Conservation (phyloP, 768 basidiomycete genomes). For the Tulasnella sp. region DNA sequence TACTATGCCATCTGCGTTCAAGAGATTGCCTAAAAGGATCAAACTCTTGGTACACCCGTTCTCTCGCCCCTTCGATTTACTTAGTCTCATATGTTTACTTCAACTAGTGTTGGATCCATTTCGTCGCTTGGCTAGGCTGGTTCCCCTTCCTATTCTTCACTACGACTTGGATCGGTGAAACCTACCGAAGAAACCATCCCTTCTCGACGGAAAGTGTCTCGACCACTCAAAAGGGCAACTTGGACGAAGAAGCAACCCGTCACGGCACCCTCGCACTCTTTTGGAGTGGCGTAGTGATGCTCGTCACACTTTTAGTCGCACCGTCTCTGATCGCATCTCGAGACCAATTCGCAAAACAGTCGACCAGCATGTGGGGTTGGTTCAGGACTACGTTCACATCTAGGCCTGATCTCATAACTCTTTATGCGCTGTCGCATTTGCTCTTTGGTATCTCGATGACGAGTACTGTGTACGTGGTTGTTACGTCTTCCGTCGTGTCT, state of each 20-base stretch:
- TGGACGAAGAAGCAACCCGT: constrained; percentile 3
- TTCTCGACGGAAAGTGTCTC: background rate
- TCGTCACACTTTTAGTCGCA: background rate
- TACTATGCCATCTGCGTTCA: too few relatives aligned
- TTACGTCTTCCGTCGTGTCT: too few relatives aligned
- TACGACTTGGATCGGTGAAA: constrained; percentile 6
- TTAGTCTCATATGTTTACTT: too few relatives aligned
- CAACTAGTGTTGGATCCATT: constrained; percentile 6
- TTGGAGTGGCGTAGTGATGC: background rate
- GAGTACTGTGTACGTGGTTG: background rate
- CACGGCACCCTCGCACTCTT: constrained; percentile 1
- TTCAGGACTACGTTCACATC: background rate
- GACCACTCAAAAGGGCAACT: background rate
- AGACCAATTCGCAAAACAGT: background rate
- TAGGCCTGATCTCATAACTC: background rate
- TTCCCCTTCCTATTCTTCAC: constrained; percentile 7
- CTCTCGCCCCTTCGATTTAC: too few relatives aligned
- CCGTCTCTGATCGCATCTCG: background rate
- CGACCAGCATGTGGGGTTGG: background rate
- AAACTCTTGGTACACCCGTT: too few relatives aligned
- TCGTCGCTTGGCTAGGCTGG: background rate
- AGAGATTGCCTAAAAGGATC: background rate
- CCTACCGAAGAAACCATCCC: background rate
- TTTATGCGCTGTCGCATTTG: background rate
- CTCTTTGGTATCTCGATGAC: background rate